A percentile compares a stretch with the other conserved stretches of the same genome.
These are phyloP conservation scores for Lactarius deliciosus DNA, from an alignment of 768 basidiomycete species.

Conservation along the genomic window DNA sequence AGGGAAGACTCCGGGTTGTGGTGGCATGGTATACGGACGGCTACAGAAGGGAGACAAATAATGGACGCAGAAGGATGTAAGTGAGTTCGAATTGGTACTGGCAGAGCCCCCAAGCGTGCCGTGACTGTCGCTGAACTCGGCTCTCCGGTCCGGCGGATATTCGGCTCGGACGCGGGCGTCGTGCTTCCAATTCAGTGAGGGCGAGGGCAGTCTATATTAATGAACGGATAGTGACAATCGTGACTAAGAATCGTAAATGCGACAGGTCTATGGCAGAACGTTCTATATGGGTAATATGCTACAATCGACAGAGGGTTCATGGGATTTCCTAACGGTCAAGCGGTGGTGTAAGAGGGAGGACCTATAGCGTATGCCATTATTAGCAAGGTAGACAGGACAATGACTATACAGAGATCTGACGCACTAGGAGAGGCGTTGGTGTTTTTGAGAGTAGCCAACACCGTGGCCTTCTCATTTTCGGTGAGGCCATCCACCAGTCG, in stretches of 20 bases:
- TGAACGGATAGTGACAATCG: background rate
- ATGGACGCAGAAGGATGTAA: background rate
- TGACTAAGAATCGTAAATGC: background rate
- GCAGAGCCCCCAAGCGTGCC: background rate
- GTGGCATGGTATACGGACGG: constrained; percentile 48
- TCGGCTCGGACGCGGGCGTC: background rate
- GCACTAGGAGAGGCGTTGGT: constrained; percentile 57
- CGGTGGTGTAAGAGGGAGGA: constrained; percentile 41
- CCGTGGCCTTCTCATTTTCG: constrained; percentile 64
- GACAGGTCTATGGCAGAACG: constrained; percentile 10
- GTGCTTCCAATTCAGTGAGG: too few species aligned
- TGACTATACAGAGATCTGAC: constrained; percentile 30
- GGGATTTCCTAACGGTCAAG: constrained; percentile 15
- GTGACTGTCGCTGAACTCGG: background rate
- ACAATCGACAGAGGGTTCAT: constrained; percentile 13
- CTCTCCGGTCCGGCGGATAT: constrained; percentile 13
- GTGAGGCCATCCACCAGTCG: constrained; percentile 72
- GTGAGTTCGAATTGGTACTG: background rate
- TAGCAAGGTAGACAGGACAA: background rate
- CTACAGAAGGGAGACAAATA: background rate
- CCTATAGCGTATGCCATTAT: constrained; percentile 33
- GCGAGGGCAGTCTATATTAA: background rate
- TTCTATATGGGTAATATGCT: constrained; percentile 18
- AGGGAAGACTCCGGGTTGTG: constrained; percentile 68
- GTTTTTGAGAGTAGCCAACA: constrained; percentile 63